phyloP scores from a whole-genome alignment of 257 asterid species.

The Nicotiana attenuata region DNA sequence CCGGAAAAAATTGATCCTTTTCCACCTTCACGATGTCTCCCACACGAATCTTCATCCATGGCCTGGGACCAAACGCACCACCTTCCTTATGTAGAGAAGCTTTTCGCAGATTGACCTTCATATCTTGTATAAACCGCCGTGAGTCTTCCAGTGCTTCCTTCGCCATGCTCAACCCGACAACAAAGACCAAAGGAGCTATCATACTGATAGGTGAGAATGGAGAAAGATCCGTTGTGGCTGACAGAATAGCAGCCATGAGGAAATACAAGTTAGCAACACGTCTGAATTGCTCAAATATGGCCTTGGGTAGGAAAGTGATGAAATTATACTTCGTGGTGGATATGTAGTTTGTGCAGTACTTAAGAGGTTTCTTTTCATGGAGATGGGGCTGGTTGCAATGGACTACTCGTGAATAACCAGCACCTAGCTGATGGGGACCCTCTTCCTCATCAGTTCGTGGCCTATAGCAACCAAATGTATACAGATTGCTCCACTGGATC shows the following conservation, averaged over 20 bases:
- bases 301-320: conserved; percentile 83
- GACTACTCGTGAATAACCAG: conserved; percentile 77
- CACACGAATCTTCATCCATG: conserved; percentile 91
- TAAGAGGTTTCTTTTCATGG: conserved; percentile 63
- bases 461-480: conserved; percentile 75
- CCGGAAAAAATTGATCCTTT: conserved; percentile 85
- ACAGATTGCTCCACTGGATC: conserved; percentile 68
- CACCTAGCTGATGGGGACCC: conserved; percentile 47
- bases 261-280: conserved; percentile 96
- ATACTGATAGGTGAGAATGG: conserved; percentile 78
- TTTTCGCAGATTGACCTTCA: conserved; percentile 89
- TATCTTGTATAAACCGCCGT: conserved; percentile 82
- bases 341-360: conserved; percentile 65
- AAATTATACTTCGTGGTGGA: conserved; percentile 94
- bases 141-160: conserved; percentile 95
- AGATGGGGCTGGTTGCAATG: conserved; percentile 72
- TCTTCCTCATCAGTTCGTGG: conserved; percentile 43
- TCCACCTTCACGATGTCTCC: conserved; percentile 89
- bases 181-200: conserved; percentile 88
- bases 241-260: conserved; percentile 78
- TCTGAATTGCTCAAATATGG: conserved; percentile 83
- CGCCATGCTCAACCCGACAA: conserved; percentile 98
- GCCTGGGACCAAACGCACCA: conserved; percentile 59
- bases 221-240: conserved; percentile 64
- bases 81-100: conserved; percentile 51